A percentile compares a stretch with the other conserved stretches of the same genome.
These are phyloP conservation scores for Gonium pectorale DNA, from an alignment of 139 green algal species.

Conservation along the genomic window DNA sequence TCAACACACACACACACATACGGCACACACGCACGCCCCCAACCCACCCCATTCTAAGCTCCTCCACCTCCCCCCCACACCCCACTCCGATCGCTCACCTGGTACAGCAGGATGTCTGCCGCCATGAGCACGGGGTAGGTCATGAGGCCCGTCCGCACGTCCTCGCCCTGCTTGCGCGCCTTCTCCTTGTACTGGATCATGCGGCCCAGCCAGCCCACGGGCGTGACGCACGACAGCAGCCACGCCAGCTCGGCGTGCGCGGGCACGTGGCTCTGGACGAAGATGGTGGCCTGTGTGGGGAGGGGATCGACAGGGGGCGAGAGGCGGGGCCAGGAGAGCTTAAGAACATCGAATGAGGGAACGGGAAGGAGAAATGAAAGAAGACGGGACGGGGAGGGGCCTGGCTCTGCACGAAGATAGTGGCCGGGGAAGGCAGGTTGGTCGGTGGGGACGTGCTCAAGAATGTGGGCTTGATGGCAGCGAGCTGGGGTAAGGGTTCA, in stretches of 20 bases:
- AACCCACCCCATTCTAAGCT: too few species aligned
- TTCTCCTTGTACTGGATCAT: slow-evolving; percentile 99
- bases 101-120: slow-evolving; percentile 98
- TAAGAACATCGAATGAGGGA: too few species aligned
- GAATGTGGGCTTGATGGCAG: background rate
- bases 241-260: slow-evolving; percentile 95
- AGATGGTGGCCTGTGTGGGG: slow-evolving; percentile 71
- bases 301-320: background rate
- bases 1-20: too few species aligned
- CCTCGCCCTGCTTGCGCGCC: slow-evolving; percentile 85
- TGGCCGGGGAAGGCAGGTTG: too few species aligned
- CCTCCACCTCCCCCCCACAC: background rate
- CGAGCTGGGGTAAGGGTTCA: too few species aligned
- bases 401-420: too few species aligned
- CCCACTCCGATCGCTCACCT: slow-evolving; percentile 64
- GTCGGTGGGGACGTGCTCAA: background rate
- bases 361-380: too few species aligned
- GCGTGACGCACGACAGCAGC: slow-evolving; percentile 94
- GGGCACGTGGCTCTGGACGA: slow-evolving; percentile 92
- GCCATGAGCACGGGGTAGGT: slow-evolving; percentile 99
- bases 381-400: too few species aligned
- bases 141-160: slow-evolving; percentile 94
- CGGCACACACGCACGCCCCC: too few species aligned
- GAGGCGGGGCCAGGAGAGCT: background rate
- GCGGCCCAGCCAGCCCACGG: slow-evolving; percentile 94